A percentile compares a stretch with the other conserved stretches of the same genome.
These are phyloP conservation scores for Coemansia sp. DNA, from an alignment of 192 early-diverging fungal species.

Conservation along the genomic window DNA sequence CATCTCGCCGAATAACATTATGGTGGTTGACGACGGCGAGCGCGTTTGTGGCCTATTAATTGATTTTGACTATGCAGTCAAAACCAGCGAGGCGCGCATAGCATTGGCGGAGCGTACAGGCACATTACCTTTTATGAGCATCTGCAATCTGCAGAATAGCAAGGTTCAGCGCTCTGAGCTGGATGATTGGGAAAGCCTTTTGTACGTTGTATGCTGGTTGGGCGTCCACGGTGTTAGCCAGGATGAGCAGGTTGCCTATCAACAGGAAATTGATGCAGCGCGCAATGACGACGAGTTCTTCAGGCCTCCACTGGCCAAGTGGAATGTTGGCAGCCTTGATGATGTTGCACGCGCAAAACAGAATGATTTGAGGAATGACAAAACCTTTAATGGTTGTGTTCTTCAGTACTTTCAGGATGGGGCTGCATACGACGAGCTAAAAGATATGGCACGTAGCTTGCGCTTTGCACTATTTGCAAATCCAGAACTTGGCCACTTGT, in stretches of 20 bases:
- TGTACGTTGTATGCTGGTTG: constrained; percentile 20
- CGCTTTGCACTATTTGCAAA: neutral
- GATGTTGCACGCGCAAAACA: neutral
- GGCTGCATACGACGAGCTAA: neutral
- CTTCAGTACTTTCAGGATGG: neutral
- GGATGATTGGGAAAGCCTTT: constrained; percentile 22
- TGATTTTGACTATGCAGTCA: constrained; percentile 30
- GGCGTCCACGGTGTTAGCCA: neutral
- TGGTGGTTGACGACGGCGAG: neutral
- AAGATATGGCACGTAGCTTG: neutral
- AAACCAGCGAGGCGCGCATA: too few species aligned
- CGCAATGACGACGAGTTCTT: neutral
- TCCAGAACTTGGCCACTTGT: neutral
- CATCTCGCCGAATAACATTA: constrained; percentile 22
- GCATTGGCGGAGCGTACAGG: constrained; percentile 2
- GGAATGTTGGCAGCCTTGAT: neutral
- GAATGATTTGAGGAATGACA: neutral
- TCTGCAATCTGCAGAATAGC: constrained; percentile 5
- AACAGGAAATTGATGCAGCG: neutral
- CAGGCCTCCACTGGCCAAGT: neutral
- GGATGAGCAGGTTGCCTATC: neutral
- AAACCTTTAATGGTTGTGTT: neutral
- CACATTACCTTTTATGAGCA: constrained; percentile 14
- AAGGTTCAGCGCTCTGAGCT: constrained; percentile 5
- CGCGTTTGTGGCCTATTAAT: constrained; percentile 12